Percentiles rank a stretch among this genome's conserved stretches.
These are phyloP conservation scores for Postia placenta DNA, from an alignment of 768 basidiomycete genomes.

Conservation along the genomic window DNA sequence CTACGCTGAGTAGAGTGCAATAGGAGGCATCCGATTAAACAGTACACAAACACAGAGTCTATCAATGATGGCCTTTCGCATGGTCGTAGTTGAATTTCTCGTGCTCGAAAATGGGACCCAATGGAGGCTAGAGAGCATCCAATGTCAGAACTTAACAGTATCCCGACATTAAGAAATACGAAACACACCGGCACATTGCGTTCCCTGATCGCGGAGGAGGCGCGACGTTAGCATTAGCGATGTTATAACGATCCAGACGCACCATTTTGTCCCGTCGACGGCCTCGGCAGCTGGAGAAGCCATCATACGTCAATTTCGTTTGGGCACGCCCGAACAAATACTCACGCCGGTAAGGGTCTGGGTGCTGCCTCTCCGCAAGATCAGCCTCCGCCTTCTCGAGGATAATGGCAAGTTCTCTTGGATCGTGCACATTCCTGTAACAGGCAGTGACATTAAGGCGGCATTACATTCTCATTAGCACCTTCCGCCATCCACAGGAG, in stretches of 20 bases:
- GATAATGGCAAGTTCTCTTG: constrained; percentile 71
- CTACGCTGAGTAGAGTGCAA: too few relatives aligned
- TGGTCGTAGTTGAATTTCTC: constrained; percentile 24
- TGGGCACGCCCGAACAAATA: constrained; percentile 15
- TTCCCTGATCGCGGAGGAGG: too few relatives aligned
- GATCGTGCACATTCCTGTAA: constrained; percentile 74
- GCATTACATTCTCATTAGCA: not conserved
- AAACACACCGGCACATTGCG: constrained; percentile 70
- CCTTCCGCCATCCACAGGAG: not conserved
- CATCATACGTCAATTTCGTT: constrained; percentile 3
- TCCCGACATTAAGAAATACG: not conserved
- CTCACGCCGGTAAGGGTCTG: constrained; percentile 92
- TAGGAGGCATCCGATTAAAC: too few relatives aligned
- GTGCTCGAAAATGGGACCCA: constrained; percentile 65
- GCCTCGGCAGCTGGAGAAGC: constrained; percentile 57
- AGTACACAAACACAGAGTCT: too few relatives aligned
- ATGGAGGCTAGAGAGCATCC: constrained; percentile 57
- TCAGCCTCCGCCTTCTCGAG: constrained; percentile 75
- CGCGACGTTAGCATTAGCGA: too few relatives aligned
- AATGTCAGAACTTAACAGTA: too few relatives aligned
- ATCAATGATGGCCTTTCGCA: not conserved
- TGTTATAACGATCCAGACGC: constrained; percentile 30
- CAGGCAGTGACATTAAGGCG: not conserved
- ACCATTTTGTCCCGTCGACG: constrained; percentile 97
- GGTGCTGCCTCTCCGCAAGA: constrained; percentile 64